phyloP scores from a whole-genome alignment of 2,329 filamentous ascomycete species.

The Samsoniella hepiali region DNA sequence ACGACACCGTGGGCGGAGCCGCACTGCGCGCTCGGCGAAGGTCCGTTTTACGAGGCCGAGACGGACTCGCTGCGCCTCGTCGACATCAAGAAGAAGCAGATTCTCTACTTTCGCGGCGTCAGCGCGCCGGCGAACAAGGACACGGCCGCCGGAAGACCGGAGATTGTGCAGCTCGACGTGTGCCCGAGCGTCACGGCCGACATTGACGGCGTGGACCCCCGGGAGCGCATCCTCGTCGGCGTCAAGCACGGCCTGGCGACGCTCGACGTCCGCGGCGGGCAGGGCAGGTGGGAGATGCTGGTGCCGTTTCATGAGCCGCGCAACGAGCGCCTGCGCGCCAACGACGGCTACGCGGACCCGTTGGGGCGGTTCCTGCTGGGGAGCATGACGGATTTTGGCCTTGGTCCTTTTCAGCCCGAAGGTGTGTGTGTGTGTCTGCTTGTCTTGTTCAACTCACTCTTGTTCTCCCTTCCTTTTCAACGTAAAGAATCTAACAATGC shows the following conservation, averaged over 20 bases:
- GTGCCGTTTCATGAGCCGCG: constrained; percentile 42
- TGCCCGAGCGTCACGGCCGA: constrained; percentile 70
- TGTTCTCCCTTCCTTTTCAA: background rate
- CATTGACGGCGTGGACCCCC: constrained; percentile 62
- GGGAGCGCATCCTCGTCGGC: constrained; percentile 68
- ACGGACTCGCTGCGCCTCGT: constrained; percentile 70
- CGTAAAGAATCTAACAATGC: background rate
- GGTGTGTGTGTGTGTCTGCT: constrained; percentile 36
- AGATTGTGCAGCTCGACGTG: constrained; percentile 47
- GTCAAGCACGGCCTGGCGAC: constrained; percentile 81
- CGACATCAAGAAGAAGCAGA: constrained; percentile 74
- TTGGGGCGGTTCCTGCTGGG: constrained; percentile 82
- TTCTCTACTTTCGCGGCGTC: constrained; percentile 34
- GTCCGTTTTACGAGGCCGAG: constrained; percentile 66
- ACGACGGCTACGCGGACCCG: constrained; percentile 80
- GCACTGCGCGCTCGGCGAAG: constrained; percentile 68
- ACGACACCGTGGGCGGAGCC: constrained; percentile 55
- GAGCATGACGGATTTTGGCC: constrained; percentile 72
- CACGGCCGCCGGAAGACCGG: background rate
- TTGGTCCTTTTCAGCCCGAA: constrained; percentile 57
- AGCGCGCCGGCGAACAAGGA: background rate
- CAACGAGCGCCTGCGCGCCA: constrained; percentile 61
- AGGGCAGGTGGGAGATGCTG: constrained; percentile 49
- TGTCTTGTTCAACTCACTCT: background rate
- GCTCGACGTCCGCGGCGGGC: constrained; percentile 54